phyloP scores from a whole-genome alignment of 345 rosid species.

The Draba incana region DNA sequence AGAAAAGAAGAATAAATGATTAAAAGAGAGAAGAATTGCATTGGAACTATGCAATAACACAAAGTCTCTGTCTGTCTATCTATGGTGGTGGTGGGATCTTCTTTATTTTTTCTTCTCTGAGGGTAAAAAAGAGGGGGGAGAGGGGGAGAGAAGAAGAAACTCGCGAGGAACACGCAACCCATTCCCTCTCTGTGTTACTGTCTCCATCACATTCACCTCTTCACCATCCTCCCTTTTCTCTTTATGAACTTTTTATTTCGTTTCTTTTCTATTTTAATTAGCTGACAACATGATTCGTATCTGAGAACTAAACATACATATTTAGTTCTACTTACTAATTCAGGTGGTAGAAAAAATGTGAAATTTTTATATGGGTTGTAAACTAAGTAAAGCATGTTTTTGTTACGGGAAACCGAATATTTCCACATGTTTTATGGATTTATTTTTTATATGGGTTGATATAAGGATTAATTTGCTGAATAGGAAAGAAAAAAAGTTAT shows the following conservation, averaged over 20 bases:
- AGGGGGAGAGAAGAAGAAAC: slow-evolving; percentile 29
- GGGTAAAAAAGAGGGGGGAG: background rate
- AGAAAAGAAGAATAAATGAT: background rate
- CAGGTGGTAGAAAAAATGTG: no score
- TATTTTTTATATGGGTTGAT: no score
- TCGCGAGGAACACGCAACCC: slow-evolving; percentile 50
- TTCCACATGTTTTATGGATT: no score
- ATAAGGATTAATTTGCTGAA: no score
- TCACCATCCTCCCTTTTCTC: slow-evolving; percentile 27
- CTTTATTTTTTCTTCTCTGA: background rate
- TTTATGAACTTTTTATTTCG: background rate
- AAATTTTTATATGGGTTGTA: no score
- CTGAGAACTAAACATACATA: no score
- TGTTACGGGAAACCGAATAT: no score
- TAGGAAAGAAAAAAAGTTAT: no score
- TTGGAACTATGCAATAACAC: slow-evolving; percentile 33
- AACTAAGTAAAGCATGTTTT: no score
- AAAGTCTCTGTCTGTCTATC: slow-evolving; percentile 36
- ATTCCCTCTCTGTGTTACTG: slow-evolving; percentile 33
- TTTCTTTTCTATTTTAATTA: background rate
- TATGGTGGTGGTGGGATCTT: slow-evolving; percentile 27
- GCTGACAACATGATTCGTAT: background rate
- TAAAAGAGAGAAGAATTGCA: slow-evolving; percentile 23
- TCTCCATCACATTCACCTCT: slow-evolving; percentile 36
- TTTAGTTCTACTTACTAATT: no score